Evolutionary conservation across 345 rosid genomes (phyloP), one percentile per base, ranked within the genome.

Genomic region (Gossypium turneri): DNA sequence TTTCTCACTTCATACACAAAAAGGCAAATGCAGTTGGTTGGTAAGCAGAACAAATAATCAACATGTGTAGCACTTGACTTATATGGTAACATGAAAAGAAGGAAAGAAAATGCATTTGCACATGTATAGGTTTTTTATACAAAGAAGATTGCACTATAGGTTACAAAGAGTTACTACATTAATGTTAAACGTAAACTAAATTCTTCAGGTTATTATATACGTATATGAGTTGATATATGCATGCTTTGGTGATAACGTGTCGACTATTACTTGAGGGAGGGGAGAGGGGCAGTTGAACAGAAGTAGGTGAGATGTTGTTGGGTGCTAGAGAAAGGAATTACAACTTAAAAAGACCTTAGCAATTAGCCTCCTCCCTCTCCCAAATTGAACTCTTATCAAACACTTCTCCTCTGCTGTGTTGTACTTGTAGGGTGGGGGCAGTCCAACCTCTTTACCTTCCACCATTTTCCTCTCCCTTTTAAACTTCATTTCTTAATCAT

Each of bases 291-390:
- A 85, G 92, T 86, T 91, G 88, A 88, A 85, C 89, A 67, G 81
- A 85, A 86, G 87, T 88, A 72, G 93, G 82, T 89, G 88, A 79
- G 80, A 84, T 85, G 79, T 88, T 66, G 91, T 85, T 88, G 91
- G 85, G 77, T 79, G 24, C 73, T 76, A 79, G 79, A 76, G 38
- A 38, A 27, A 55, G 58, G 24, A 16, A 10, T 13, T 17, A 45
- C 34, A 45, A 45, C 25, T 12, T 29, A 16, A 48, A 16, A 48
- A 12, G 52, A 48, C 52, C 13, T 48, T 48, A 48, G 41, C 41
- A 34, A 48, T 48, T 56, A 19, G 24, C 65, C 60, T 6, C 69
- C 41, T 73, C 19, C 55, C 61, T 73, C 64, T 25, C 79, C 13
- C 56, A 76, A 73, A 63, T 53, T 45, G 51, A 34, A 34, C 41